Evolutionary conservation across 176 grass and related monocot species (phyloP).

Genomic region (Oropetium thomaeum): DNA sequence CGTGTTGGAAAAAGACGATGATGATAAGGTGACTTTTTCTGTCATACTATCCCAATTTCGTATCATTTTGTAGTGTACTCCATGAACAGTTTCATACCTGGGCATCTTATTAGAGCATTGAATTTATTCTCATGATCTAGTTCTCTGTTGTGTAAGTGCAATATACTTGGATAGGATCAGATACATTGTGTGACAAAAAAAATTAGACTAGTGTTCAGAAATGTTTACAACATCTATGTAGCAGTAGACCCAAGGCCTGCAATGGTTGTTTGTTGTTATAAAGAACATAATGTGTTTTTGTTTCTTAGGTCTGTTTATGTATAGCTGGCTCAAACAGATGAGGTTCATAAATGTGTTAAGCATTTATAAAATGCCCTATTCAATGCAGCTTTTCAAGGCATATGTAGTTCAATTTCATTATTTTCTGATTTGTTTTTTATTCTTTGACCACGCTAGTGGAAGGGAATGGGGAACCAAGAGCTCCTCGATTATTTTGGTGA

Average conservation of each 20-base stretch:
- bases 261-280: not conserved
- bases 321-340: not conserved
- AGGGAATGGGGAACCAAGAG: conserved; percentile 91
- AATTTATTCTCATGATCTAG: not conserved
- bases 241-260: not conserved
- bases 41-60: not conserved
- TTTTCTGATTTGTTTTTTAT: conserved; percentile 20
- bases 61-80: not conserved
- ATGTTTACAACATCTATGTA: not conserved
- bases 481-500: conserved; percentile 71
- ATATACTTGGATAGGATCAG: not conserved
- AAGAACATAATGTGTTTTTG: not conserved
- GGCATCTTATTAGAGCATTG: conserved; percentile 14
- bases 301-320: not conserved
- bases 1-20: conserved; percentile 56
- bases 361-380: not conserved
- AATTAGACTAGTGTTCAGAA: not conserved
- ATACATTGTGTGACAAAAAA: not conserved
- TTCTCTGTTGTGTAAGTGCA: not conserved
- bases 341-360: not conserved
- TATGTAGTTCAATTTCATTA: not conserved
- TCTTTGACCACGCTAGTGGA: conserved; percentile 52
- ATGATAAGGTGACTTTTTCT: conserved; percentile 62
- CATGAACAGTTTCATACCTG: not conserved
- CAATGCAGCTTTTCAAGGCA: not conserved